Conservation (phyloP, 371 early-diverging fungal genomes). For the Lichtheimia corymbifera region DNA sequence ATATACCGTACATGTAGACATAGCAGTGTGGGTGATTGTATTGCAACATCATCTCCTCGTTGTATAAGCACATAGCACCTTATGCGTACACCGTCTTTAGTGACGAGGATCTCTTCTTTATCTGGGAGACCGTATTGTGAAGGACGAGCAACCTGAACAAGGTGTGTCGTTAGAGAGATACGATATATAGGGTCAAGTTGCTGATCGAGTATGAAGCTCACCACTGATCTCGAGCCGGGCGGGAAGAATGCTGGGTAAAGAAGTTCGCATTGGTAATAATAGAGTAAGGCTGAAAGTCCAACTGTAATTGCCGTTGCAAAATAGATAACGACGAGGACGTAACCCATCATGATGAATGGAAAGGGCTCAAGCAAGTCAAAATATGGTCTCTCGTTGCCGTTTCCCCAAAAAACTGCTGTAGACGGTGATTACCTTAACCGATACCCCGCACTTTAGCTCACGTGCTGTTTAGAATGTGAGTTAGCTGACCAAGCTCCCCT, state of each 20-base stretch:
- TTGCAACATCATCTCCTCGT: conserved; percentile 53
- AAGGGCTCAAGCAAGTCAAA: background rate
- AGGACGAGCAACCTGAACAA: conserved; percentile 67
- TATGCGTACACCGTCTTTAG: conserved; percentile 79
- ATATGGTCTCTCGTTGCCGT: too few species aligned
- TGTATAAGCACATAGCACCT: conserved; percentile 80
- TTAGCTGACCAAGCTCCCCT: too few species aligned
- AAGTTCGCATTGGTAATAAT: conserved; percentile 61
- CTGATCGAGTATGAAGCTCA: conserved; percentile 19
- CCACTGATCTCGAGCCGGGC: conserved; percentile 39
- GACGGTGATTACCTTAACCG: too few species aligned
- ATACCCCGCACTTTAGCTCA: too few species aligned
- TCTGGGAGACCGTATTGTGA: conserved; percentile 70
- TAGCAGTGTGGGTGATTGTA: conserved; percentile 73
- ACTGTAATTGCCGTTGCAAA: conserved; percentile 25
- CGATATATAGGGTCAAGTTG: background rate
- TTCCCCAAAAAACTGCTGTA: too few species aligned
- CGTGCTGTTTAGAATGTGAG: too few species aligned
- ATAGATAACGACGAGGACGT: conserved; percentile 15
- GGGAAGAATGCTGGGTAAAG: conserved; percentile 49
- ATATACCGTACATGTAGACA: conserved; percentile 79
- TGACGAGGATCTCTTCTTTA: conserved; percentile 79
- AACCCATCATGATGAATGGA: conserved; percentile 11
- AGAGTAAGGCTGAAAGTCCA: conserved; percentile 62
- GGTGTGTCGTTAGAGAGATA: background rate